phyloP scores from a whole-genome alignment of 1,284 basidiomycete species.

The Jaminaea rosea region DNA sequence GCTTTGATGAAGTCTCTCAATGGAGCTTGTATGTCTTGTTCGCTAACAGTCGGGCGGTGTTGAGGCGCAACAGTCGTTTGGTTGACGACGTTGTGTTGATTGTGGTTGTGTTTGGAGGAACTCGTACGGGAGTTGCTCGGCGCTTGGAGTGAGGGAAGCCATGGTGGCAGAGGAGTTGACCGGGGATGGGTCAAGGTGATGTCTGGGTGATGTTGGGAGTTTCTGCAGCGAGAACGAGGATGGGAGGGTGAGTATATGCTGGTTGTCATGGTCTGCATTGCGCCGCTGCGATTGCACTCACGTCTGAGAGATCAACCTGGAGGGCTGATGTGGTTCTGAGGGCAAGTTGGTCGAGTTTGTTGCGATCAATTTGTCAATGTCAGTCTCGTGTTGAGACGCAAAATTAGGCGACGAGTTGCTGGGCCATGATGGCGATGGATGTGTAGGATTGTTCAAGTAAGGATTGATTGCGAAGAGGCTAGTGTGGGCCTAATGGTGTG shows the following conservation, averaged over 20 bases:
- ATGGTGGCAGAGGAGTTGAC: constrained; percentile 9
- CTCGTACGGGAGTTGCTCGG: background rate
- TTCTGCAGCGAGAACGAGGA: no score
- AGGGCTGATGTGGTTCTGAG: background rate
- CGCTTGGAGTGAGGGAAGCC: constrained; percentile 5
- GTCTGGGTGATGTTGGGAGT: no score
- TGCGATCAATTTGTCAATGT: background rate
- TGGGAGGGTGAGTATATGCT: background rate
- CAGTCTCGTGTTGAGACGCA: background rate
- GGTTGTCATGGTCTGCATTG: background rate
- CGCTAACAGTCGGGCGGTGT: background rate
- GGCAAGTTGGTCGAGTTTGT: background rate
- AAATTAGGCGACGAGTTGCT: background rate
- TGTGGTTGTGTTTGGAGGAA: no score
- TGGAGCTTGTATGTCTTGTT: no score
- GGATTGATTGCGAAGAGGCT: background rate
- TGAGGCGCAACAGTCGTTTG: background rate
- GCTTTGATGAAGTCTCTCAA: no score
- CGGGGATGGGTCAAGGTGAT: background rate
- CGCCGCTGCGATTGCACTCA: no score
- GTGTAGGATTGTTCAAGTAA: background rate
- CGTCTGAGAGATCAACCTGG: background rate
- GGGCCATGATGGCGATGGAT: background rate
- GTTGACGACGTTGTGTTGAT: background rate
- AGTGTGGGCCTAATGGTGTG: no score